These are phyloP conservation scores for Gracilaria caudata DNA, from an alignment of 23 red algal genomes.

Conservation along the genomic window DNA sequence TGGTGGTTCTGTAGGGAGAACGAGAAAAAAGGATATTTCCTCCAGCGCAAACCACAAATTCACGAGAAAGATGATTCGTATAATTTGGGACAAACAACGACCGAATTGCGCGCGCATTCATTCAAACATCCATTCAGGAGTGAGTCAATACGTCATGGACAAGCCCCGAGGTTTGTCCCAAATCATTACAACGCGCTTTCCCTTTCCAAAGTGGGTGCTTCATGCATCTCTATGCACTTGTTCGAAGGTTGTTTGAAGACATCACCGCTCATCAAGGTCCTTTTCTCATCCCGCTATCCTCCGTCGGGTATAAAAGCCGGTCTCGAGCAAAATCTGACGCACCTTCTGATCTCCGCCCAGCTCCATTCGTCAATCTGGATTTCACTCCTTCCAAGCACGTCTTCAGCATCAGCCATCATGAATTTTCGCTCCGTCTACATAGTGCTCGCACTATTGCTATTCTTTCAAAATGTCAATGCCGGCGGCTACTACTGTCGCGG, in stretches of 20 bases:
- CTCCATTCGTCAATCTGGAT: background rate
- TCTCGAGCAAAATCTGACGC: background rate
- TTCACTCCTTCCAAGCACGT: background rate
- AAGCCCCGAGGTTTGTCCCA: conserved; percentile 3
- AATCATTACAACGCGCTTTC: background rate
- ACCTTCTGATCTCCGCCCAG: background rate
- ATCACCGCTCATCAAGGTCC: too few relatives aligned
- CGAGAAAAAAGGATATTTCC: too few relatives aligned
- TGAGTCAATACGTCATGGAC: background rate
- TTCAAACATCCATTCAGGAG: too few relatives aligned
- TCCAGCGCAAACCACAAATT: too few relatives aligned
- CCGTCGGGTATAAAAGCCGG: conserved; percentile 9
- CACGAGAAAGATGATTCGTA: too few relatives aligned
- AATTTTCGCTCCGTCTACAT: background rate
- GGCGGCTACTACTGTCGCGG: background rate
- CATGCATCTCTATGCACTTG: background rate
- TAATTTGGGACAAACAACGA: too few relatives aligned
- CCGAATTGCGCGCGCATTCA: too few relatives aligned
- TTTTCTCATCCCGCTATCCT: too few relatives aligned
- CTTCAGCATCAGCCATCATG: background rate
- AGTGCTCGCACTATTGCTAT: background rate
- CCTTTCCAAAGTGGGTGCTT: background rate
- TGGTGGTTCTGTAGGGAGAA: too few relatives aligned
- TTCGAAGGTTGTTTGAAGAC: too few relatives aligned
- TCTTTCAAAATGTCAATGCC: background rate